A percentile compares a stretch with the other conserved stretches of the same genome.
These are phyloP conservation scores for Debaryomyces robertsiae DNA, from an alignment of 1,139 yeast genomes.

Conservation along the genomic window DNA sequence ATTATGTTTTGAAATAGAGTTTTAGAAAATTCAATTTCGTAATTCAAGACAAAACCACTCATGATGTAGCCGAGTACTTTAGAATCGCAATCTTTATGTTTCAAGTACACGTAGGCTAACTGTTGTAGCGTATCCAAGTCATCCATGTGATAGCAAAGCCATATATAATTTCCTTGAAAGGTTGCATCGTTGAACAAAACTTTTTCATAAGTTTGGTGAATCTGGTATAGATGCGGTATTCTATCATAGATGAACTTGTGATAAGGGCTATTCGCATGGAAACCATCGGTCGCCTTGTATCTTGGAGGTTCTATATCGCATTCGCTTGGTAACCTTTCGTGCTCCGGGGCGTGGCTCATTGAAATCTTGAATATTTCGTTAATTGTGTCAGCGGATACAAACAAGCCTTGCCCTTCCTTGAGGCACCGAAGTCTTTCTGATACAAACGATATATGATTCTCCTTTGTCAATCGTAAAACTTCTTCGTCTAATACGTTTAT, in stretches of 20 bases:
- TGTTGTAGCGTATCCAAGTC: slow-evolving; percentile 26
- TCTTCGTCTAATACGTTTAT: slow-evolving; percentile 3
- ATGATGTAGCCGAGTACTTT: slow-evolving; percentile 33
- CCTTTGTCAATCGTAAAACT: slow-evolving; percentile 2
- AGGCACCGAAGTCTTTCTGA: slow-evolving; percentile 5
- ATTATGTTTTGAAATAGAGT: slow-evolving; percentile 25
- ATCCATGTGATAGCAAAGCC: slow-evolving; percentile 39
- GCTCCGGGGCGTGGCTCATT: slow-evolving; percentile 9
- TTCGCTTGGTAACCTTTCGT: slow-evolving; percentile 7
- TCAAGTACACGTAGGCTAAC: slow-evolving; percentile 23
- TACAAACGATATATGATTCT: slow-evolving; percentile 4
- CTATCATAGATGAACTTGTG: slow-evolving; percentile 19
- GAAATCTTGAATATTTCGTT: slow-evolving; percentile 10
- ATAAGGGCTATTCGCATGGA: slow-evolving; percentile 17
- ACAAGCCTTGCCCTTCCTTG: slow-evolving; percentile 5
- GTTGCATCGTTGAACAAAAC: slow-evolving; percentile 13
- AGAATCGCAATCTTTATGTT: slow-evolving; percentile 22
- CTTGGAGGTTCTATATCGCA: slow-evolving; percentile 21
- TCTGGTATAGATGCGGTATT: slow-evolving; percentile 23
- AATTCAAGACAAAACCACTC: slow-evolving; percentile 33
- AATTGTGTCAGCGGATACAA: slow-evolving; percentile 10
- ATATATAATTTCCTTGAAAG: slow-evolving; percentile 30
- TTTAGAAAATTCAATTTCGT: slow-evolving; percentile 37
- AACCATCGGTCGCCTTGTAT: slow-evolving; percentile 15
- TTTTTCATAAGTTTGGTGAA: slow-evolving; percentile 22